Base-by-base conservation (phyloP, 306 rosid genomes). In the Prinsepia uniflora region DNA sequence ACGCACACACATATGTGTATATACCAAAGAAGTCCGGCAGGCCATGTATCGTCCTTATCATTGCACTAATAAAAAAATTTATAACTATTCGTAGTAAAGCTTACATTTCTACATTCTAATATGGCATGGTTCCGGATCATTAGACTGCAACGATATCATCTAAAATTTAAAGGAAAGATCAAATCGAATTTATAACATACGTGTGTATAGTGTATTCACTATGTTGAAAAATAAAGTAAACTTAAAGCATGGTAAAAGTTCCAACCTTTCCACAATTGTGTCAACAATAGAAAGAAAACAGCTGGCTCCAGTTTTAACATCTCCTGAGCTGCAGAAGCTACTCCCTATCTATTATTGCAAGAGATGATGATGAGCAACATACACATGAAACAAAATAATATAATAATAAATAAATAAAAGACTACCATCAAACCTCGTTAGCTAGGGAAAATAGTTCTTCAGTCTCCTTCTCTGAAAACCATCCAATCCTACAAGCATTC, bases 401-500 rank as follows among this genome's bases (percentile, higher is more conserved):
- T 34, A 68, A 79, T 20, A 42, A 56, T 45, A 69, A 43, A 60
- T 13, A 42, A 41, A 47, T 47, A 45, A 72, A 62, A 30, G 36
- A 30, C 36, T 30, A 30, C 36, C 30, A 58, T 55, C 77, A 80
- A 78, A 91, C 99, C 99, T 91, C 84, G 68, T 84, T 80, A 48
- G 85, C 82, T 75, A 86, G 77, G 45, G 70, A 52, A 40, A 76
- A 40, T 57, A 94, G 83, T 77, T 94, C 96, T 72, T 86, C 83
- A 2, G 78, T 55, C n/a, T 89, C 96, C 79, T 82, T 75, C 10
- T 43, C 67, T 10, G 67, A 71, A 81, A 94, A 94, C 97, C 99
- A 94, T 72, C 91, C 92, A 40, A 55, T 48, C 77, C 79, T 79
- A 69, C 97, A 91, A 56, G 91, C 95, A 83, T 78, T 83, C 99